Evolutionary conservation across 345 rosid species (phyloP).

Genomic region (Carallia pectinifolia): DNA sequence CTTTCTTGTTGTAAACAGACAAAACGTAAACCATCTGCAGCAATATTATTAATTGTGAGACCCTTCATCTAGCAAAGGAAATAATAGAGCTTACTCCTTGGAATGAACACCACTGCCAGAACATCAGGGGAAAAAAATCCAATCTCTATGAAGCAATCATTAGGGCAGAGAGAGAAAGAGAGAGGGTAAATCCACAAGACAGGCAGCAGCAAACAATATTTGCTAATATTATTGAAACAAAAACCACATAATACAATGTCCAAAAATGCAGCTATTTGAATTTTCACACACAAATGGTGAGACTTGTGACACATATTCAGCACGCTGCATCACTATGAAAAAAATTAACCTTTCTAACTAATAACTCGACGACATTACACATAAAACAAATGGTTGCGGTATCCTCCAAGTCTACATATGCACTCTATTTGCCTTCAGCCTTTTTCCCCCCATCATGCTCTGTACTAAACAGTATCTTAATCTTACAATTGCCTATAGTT

Average conservation of each 20-base stretch:
- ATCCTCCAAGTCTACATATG: no score
- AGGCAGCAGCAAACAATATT: background rate
- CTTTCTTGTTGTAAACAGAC: slow-evolving; percentile 90
- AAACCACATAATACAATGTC: background rate
- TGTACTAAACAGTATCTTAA: no score
- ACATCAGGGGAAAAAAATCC: slow-evolving; percentile 1
- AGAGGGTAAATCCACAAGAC: background rate
- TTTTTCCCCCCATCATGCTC: no score
- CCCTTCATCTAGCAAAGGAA: slow-evolving; percentile 1
- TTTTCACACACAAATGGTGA: background rate
- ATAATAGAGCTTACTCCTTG: background rate
- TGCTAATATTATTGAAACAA: background rate
- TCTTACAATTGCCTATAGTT: no score
- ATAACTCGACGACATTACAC: no score
- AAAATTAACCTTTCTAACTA: no score
- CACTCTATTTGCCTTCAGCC: no score
- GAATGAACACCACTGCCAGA: background rate
- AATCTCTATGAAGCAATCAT: background rate
- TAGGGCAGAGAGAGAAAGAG: background rate
- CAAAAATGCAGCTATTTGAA: slow-evolving; percentile 1
- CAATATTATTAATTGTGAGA: background rate
- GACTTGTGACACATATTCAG: background rate
- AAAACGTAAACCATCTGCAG: slow-evolving; percentile 96
- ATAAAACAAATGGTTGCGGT: no score
- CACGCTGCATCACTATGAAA: background rate